Conservation (phyloP, 805 yeast species). For the Candida chauliodis region DNA sequence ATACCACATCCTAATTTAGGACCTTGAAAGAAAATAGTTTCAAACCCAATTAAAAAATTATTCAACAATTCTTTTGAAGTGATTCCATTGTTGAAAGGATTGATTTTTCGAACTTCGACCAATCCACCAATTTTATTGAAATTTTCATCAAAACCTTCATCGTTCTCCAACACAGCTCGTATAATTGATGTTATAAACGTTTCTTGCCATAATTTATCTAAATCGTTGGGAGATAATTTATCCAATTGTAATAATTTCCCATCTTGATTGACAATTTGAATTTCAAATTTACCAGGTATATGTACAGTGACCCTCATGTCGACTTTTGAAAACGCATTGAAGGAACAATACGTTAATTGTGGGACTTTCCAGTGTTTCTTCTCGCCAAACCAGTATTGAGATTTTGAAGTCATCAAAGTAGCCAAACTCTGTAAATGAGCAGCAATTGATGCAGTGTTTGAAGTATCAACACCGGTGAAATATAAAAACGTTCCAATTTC, state of each 20-base stretch:
- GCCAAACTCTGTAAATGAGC: slow-evolving; percentile 69
- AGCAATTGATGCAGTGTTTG: slow-evolving; percentile 74
- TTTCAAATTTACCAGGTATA: slow-evolving; percentile 71
- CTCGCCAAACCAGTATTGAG: slow-evolving; percentile 80
- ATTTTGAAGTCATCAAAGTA: slow-evolving; percentile 52
- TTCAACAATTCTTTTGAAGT: slow-evolving; percentile 40
- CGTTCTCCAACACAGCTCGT: slow-evolving; percentile 64
- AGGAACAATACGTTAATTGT: slow-evolving; percentile 66
- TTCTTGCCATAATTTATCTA: slow-evolving; percentile 46
- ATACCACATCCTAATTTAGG: slow-evolving; percentile 61
- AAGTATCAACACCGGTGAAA: slow-evolving; percentile 71
- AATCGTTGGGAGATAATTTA: slow-evolving; percentile 53
- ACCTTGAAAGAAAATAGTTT: slow-evolving; percentile 62
- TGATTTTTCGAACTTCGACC: slow-evolving; percentile 79
- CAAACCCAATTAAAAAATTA: slow-evolving; percentile 62
- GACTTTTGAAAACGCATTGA: slow-evolving; percentile 56
- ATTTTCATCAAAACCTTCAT: slow-evolving; percentile 82
- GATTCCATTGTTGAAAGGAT: slow-evolving; percentile 59
- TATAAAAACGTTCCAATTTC: slow-evolving; percentile 67
- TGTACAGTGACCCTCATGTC: slow-evolving; percentile 73
- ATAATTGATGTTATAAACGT: slow-evolving; percentile 69
- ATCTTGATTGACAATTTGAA: slow-evolving; percentile 45
- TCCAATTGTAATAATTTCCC: slow-evolving; percentile 52
- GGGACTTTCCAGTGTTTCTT: slow-evolving; percentile 65
- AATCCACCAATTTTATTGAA: slow-evolving; percentile 49